Evolutionary conservation across 163 green algal genomes (phyloP).

Genomic region (Chlamydomonas reinhardtii): DNA sequence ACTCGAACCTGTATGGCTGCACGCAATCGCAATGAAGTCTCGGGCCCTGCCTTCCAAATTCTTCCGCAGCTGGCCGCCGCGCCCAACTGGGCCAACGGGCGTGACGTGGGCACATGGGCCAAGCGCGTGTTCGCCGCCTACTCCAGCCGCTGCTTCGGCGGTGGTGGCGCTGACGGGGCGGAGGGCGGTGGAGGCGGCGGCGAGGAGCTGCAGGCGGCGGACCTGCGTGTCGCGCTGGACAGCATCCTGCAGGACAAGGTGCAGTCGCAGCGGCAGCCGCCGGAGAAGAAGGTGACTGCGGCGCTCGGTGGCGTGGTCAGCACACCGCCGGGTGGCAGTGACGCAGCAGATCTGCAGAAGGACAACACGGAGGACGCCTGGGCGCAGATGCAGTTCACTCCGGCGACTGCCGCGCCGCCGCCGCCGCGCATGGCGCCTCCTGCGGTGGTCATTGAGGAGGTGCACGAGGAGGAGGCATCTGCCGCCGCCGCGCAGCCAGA

Average conservation of each 20-base stretch:
- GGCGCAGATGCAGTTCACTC: too few species aligned
- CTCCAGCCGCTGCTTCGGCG: conserved; percentile 4
- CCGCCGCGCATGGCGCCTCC: background rate
- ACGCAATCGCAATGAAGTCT: too few species aligned
- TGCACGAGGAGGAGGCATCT: background rate
- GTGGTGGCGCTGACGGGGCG: too few species aligned
- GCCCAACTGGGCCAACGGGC: conserved; percentile 61
- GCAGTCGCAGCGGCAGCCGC: background rate
- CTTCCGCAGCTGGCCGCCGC: conserved; percentile 23
- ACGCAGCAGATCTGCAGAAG: background rate
- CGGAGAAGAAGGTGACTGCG: too few species aligned
- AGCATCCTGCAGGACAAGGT: conserved; percentile 39
- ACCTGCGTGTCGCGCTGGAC: conserved; percentile 31
- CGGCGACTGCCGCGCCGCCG: too few species aligned
- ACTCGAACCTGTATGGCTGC: too few species aligned
- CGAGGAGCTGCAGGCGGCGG: background rate
- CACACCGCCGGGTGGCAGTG: too few species aligned
- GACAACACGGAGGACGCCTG: too few species aligned
- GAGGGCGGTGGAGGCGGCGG: too few species aligned
- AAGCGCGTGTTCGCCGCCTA: conserved; percentile 54
- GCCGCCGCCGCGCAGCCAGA: background rate
- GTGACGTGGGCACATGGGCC: conserved; percentile 58
- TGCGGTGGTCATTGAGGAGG: background rate
- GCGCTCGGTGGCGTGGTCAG: too few species aligned
- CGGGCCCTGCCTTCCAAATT: too few species aligned